phyloP scores from a whole-genome alignment of 1,284 basidiomycete species.

The Ustilago vetiveriae region DNA sequence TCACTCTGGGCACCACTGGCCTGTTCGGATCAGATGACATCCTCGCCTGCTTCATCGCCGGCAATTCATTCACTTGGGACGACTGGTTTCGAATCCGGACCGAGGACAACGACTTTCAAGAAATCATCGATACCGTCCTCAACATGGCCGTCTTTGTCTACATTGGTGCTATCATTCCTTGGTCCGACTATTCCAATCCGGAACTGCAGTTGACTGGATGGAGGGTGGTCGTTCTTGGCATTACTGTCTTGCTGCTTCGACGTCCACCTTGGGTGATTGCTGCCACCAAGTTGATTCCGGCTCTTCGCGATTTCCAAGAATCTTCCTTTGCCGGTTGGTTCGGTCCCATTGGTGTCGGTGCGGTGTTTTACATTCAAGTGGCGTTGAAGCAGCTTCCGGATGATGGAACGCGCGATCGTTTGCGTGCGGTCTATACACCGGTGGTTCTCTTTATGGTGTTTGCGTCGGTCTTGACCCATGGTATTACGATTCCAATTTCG shows the following conservation, averaged over 20 bases:
- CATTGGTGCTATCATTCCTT: conserved; percentile 68
- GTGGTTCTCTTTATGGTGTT: conserved; percentile 71
- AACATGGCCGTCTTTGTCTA: conserved; percentile 69
- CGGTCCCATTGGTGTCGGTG: conserved; percentile 66
- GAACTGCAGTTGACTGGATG: conserved; percentile 54
- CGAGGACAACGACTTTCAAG: conserved; percentile 71
- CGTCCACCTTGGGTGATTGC: conserved; percentile 62
- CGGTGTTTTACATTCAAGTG: conserved; percentile 71
- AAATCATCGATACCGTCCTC: conserved; percentile 71
- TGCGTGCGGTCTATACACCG: conserved; percentile 69
- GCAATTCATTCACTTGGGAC: conserved; percentile 68
- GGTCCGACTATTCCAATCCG: conserved; percentile 49
- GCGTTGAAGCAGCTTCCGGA: conserved; percentile 69
- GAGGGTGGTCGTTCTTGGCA: conserved; percentile 61
- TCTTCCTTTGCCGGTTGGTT: conserved; percentile 65
- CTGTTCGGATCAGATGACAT: conserved; percentile 69
- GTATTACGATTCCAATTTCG: conserved; percentile 62
- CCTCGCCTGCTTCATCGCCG: conserved; percentile 68
- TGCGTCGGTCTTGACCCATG: conserved; percentile 70
- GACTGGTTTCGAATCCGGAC: conserved; percentile 70
- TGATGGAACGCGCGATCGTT: conserved; percentile 66
- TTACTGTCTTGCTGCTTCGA: conserved; percentile 58
- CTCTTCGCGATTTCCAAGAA: conserved; percentile 55
- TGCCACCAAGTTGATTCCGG: conserved; percentile 56
- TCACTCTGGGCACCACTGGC: conserved; percentile 68